Evolutionary conservation across 495 filamentous ascomycete genomes (phyloP), one percentile per base, ranked within the genome.

Genomic region (Elaphomyces granulatus): DNA sequence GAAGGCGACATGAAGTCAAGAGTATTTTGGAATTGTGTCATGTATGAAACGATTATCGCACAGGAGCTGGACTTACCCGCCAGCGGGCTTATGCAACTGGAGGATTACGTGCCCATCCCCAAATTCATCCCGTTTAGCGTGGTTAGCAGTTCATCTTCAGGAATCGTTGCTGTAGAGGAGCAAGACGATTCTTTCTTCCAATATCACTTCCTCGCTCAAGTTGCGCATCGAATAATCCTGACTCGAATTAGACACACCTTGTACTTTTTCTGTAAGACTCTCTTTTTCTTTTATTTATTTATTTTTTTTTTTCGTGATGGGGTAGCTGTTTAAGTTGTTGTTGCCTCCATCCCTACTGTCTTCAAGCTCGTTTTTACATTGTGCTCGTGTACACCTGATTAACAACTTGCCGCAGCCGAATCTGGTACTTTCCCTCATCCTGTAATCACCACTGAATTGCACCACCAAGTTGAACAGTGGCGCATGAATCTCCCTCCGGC

Each of bases 1-100:
- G 64, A 66, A 47, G 64, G 64, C 20, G 64, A 68, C 42, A 68
- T 68, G 64, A 68, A 68, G 37, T 68, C 64, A 12, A 37, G 64
- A 4, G 62, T 68, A 2, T 68, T 62, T 43, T 68, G 64, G 64
- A 68, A 64, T 37, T 65, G 61, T 23, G 53, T 68, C 8, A 68
- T 68, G 64, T 64, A 66, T 37, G 64, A 68, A 41, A 65, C 62
- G 1, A 68, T 68, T 23, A 58, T 68, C 9, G 59, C 64, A 0
- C 64, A 68, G 49, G 64, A 68, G 33, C 50, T 68, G 2, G 62
- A 66, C 38, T 56, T 67, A 12, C 64, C 64, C 14, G 55, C 64
- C 6, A 68, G 64, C 37, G 64, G 64, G 20, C 53, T 68, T 20
- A 54, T 56, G 1, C 54, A 61, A 7, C 57, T 68, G 1, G 64